Conservation (phyloP, 2,329 filamentous ascomycete genomes). For the Alternaria panax region DNA sequence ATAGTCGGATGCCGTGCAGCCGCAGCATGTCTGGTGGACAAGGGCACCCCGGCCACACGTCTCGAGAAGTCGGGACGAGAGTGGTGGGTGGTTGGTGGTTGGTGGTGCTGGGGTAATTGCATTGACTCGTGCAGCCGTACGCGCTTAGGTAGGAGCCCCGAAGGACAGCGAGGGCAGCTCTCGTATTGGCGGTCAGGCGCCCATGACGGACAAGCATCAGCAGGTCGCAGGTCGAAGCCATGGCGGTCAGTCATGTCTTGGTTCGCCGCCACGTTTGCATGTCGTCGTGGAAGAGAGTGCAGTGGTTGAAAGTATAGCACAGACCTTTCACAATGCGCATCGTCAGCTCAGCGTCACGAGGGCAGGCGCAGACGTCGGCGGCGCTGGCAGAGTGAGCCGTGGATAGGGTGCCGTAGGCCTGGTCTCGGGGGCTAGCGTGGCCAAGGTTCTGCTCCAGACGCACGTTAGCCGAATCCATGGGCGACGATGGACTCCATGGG, state of each 20-base stretch:
- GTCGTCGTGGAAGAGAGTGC: neutral
- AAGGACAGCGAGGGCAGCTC: neutral
- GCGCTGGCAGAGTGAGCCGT: neutral
- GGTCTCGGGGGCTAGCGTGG: neutral
- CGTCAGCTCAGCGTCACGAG: neutral
- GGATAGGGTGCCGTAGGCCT: neutral
- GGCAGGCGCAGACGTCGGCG: neutral
- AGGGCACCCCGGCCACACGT: neutral
- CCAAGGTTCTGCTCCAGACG: neutral
- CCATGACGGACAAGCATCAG: neutral
- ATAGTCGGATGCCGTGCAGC: neutral
- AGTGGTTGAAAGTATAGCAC: neutral
- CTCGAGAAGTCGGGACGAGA: neutral
- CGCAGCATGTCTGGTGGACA: neutral
- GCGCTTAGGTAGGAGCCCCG: conserved; percentile 4
- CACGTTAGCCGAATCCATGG: conserved; percentile 1
- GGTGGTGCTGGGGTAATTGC: neutral
- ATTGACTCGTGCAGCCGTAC: neutral
- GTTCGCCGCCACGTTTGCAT: neutral
- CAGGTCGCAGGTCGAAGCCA: neutral
- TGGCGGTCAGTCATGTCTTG: neutral
- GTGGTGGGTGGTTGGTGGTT: neutral
- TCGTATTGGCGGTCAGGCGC: conserved; percentile 2
- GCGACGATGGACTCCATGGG: neutral
- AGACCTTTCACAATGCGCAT: neutral